Percentiles rank a stretch among this genome's conserved stretches.
Evolutionary conservation across 805 yeast genomes (phyloP).

Genomic region (Alloascoidea hylecoeti): DNA sequence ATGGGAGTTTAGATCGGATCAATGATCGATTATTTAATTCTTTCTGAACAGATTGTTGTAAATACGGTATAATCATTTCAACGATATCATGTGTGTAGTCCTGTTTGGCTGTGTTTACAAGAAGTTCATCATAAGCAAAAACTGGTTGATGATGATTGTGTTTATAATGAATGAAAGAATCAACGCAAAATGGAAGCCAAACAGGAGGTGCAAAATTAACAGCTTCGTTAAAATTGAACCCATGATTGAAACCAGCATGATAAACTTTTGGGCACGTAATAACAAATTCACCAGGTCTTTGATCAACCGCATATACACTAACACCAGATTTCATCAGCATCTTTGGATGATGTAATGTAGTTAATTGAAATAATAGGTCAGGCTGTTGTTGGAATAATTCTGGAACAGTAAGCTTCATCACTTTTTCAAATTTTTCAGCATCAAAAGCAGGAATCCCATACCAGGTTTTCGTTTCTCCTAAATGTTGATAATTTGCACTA

Average conservation of each 20-base stretch:
- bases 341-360: slow-evolving; percentile 66
- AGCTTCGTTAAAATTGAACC: slow-evolving; percentile 43
- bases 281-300: slow-evolving; percentile 68
- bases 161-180: slow-evolving; percentile 15
- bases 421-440: slow-evolving; percentile 48
- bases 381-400: slow-evolving; percentile 78
- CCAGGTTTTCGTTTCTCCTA: slow-evolving; percentile 87
- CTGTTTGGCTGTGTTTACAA: slow-evolving; percentile 10
- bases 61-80: slow-evolving; percentile 8
- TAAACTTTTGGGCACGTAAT: slow-evolving; percentile 82
- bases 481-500: slow-evolving; percentile 85
- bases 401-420: slow-evolving; percentile 56
- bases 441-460: slow-evolving; percentile 70
- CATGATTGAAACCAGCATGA: slow-evolving; percentile 83
- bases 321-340: slow-evolving; percentile 30
- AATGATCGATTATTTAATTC: slow-evolving; percentile 5
- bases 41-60: slow-evolving; percentile 5
- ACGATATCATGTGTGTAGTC: slow-evolving; percentile 10
- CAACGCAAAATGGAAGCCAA: slow-evolving; percentile 19
- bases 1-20: slow-evolving; percentile 2
- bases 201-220: slow-evolving; percentile 25
- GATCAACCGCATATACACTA: slow-evolving; percentile 43
- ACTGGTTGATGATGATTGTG: slow-evolving; percentile 15
- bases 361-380: slow-evolving; percentile 75
- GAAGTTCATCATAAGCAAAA: slow-evolving; percentile 19